Percentiles rank a stretch among this genome's conserved stretches.
Conservation (phyloP, 1,284 basidiomycete species). For the Ustanciosporium gigantosporum region DNA sequence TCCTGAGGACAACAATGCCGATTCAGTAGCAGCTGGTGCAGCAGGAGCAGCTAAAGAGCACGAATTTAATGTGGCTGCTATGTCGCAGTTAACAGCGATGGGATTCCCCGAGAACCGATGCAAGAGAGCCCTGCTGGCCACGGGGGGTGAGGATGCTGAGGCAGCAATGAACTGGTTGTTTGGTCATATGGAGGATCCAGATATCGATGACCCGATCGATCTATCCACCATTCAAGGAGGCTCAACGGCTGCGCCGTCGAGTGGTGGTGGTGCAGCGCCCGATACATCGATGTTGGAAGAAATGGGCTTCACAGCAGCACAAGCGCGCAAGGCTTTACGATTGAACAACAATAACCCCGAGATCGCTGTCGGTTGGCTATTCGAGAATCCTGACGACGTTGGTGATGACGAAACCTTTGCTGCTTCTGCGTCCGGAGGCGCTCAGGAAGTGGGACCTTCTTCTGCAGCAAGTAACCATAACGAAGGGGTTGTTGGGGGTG, state of each 20-base stretch:
- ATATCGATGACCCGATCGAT: slow-evolving; percentile 82
- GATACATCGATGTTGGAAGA: slow-evolving; percentile 71
- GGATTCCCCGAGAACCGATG: slow-evolving; percentile 55
- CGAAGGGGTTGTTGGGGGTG: slow-evolving; percentile 37
- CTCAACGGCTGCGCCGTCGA: too few relatives aligned
- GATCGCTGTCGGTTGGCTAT: slow-evolving; percentile 94
- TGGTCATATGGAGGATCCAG: slow-evolving; percentile 87
- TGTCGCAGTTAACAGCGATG: slow-evolving; percentile 53
- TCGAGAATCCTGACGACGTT: slow-evolving; percentile 85
- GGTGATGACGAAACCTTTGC: slow-evolving; percentile 67
- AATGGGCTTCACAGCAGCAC: slow-evolving; percentile 87
- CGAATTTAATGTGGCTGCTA: slow-evolving; percentile 43
- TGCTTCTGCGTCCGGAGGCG: background rate
- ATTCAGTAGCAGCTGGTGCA: background rate
- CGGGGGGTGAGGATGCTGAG: slow-evolving; percentile 73
- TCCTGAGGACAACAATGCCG: slow-evolving; percentile 68
- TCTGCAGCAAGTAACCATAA: background rate
- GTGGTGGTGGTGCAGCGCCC: slow-evolving; percentile 45
- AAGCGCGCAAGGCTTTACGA: slow-evolving; percentile 83
- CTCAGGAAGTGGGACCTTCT: background rate
- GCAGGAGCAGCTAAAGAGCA: slow-evolving; percentile 6
- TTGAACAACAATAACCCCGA: slow-evolving; percentile 81
- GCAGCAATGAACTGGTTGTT: slow-evolving; percentile 95
- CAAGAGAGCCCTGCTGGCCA: slow-evolving; percentile 75
- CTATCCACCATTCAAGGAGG: too few relatives aligned